Percentiles rank a stretch among this genome's conserved stretches.
Conservation (phyloP, 176 grass and related monocot genomes). For the Panicum miliaceum region DNA sequence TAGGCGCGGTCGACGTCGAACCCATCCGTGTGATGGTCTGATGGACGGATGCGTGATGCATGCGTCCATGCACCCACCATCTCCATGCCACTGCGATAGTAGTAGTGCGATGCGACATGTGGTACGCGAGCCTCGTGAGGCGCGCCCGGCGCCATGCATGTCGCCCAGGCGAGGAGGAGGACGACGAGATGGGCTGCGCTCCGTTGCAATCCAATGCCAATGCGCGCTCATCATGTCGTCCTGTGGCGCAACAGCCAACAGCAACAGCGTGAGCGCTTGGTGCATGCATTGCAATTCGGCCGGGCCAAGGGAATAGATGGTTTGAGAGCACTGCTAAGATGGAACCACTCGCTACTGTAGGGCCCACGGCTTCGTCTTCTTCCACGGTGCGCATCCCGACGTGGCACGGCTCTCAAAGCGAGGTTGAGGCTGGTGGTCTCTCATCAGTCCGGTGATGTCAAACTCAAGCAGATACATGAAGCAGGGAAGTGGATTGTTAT, state of each 20-base stretch:
- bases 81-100: too few species aligned
- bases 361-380: not conserved
- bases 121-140: not conserved
- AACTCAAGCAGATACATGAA: not conserved
- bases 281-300: not conserved
- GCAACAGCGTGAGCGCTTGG: not conserved
- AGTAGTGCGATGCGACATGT: too few species aligned
- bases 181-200: not conserved
- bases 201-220: too few species aligned
- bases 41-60: too few species aligned
- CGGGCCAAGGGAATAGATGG: not conserved
- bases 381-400: constrained; percentile 13
- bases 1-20: not conserved
- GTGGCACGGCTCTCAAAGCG: not conserved
- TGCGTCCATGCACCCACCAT: too few species aligned
- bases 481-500: too few species aligned
- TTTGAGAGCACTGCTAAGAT: not conserved
- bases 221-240: too few species aligned
- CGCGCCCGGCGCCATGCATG: not conserved
- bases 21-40: not conserved
- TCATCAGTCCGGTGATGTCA: not conserved
- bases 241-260: not conserved
- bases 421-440: too few species aligned
- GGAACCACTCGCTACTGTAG: not conserved
- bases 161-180: not conserved